phyloP scores from a whole-genome alignment of 139 green algal species.

The Micractinium sp. region DNA sequence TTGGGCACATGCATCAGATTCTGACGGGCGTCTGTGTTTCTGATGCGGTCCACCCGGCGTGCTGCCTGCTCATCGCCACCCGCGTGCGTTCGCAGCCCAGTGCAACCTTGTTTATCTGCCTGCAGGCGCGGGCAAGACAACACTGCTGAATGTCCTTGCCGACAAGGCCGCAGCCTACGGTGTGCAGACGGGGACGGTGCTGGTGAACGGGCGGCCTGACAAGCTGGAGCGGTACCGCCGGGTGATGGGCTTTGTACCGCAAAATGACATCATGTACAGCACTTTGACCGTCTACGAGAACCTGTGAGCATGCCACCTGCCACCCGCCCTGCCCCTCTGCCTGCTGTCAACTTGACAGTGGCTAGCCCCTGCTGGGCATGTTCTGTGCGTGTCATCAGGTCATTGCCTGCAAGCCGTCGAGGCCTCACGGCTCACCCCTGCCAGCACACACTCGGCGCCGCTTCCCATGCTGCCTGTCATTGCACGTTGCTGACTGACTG shows the following conservation, averaged over 20 bases:
- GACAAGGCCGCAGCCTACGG: slow-evolving; percentile 59
- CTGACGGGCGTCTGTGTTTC: no score
- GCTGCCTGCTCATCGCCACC: background rate
- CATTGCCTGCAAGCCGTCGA: no score
- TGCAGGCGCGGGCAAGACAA: slow-evolving; percentile 61
- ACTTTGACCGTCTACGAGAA: slow-evolving; percentile 75
- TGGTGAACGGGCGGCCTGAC: slow-evolving; percentile 59
- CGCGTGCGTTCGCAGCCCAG: background rate
- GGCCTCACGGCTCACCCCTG: no score
- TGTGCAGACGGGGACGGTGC: slow-evolving; percentile 55
- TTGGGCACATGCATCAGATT: background rate
- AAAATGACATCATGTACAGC: slow-evolving; percentile 78
- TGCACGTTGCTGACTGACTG: no score
- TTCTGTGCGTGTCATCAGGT: no score
- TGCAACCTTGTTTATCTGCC: background rate
- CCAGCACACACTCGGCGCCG: no score
- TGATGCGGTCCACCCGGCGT: no score
- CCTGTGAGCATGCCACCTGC: slow-evolving; percentile 29
- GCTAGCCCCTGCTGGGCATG: background rate
- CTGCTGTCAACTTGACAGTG: background rate
- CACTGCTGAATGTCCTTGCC: slow-evolving; percentile 58
- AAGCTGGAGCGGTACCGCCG: slow-evolving; percentile 42
- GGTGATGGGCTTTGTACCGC: slow-evolving; percentile 82
- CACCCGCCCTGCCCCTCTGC: background rate
- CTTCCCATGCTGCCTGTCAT: no score